Base-by-base conservation (phyloP, 441 rosid genomes). In the Populus hybrid region DNA sequence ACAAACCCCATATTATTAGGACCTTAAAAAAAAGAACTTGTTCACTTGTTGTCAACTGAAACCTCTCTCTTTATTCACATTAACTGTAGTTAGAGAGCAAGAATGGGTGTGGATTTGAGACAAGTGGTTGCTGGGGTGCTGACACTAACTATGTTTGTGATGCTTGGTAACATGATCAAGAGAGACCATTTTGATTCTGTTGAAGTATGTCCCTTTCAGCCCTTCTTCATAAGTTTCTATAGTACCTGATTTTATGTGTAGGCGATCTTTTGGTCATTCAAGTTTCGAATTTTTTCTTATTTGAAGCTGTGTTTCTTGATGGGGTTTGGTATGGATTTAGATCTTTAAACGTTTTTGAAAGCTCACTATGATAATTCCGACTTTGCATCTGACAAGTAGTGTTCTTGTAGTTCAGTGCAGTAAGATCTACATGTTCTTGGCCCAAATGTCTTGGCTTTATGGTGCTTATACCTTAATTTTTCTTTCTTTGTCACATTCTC, bases 161-260 rank as follows among this genome's bases (percentile, higher is more conserved):
- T 95, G 99, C 98, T 95, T 53, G 99, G 93, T 8, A 87, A 90
- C 75, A 94, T 94, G 99, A 90, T 95, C 89, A 95, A 92, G 85
- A 83, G 99, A 79, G 98, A 95, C 80, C 92, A 95, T 80, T 88
- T 83, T 76, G 98, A 92, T 86, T 83, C 97, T 63, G 84, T 79
- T 82, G 87, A 87, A 77, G 99, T 95, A 83, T 71, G 85, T 61
- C 73, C 69, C 21, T 59, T 67, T 63, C 65, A 11, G 73, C 70
- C 10, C 50, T 73, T 26, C 71, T 72, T 30, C 32, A 30, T 70
- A 12, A 12, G 36, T 53, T 11, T 3, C 28, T 30, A 18, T n/a
- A 24, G 7, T 26, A 16, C 50, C 6, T 73, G 9, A 12, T 72
- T 32, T 36, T 53, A 6, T 53, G 61, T 53, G 21, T 6, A 6